These are phyloP conservation scores for Pholiota microspora DNA, from an alignment of 768 basidiomycete species.

Conservation along the genomic window DNA sequence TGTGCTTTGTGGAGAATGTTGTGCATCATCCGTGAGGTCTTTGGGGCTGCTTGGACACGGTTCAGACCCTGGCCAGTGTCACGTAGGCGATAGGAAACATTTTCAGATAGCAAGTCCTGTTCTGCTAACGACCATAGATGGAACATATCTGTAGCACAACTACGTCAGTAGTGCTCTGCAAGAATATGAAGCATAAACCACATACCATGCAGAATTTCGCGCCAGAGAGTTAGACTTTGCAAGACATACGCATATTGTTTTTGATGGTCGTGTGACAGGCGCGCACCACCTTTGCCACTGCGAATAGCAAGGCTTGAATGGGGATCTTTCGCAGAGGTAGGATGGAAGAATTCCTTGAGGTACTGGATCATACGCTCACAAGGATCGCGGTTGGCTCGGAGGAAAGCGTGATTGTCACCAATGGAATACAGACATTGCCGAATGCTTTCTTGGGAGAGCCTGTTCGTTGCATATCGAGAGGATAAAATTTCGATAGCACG, in stretches of 20 bases:
- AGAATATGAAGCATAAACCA: slow-evolving; percentile 9
- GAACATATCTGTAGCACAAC: slow-evolving; percentile 68
- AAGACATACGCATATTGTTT: slow-evolving; percentile 86
- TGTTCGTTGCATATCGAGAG: slow-evolving; percentile 54
- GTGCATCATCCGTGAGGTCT: slow-evolving; percentile 91
- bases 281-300: slow-evolving; percentile 76
- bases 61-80: slow-evolving; percentile 92
- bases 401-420: slow-evolving; percentile 87
- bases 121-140: slow-evolving; percentile 82
- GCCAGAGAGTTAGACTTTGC: slow-evolving; percentile 85
- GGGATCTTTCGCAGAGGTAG: slow-evolving; percentile 61
- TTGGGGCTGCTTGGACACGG: slow-evolving; percentile 82
- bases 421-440: slow-evolving; percentile 85
- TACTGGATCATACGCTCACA: slow-evolving; percentile 82
- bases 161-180: not conserved
- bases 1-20: slow-evolving; percentile 83
- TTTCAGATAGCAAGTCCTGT: slow-evolving; percentile 77
- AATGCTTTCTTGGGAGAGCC: slow-evolving; percentile 62
- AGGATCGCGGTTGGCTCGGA: slow-evolving; percentile 83
- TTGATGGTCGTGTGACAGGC: slow-evolving; percentile 80
- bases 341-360: slow-evolving; percentile 75
- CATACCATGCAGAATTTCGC: slow-evolving; percentile 81
- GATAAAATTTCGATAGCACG: slow-evolving; percentile 80
- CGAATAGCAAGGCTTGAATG: slow-evolving; percentile 76
- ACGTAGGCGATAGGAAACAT: slow-evolving; percentile 71